Percentiles rank a stretch among this genome's conserved stretches.
phyloP scores from a whole-genome alignment of 2,329 filamentous ascomycete species.

The Fusarium concolor region DNA sequence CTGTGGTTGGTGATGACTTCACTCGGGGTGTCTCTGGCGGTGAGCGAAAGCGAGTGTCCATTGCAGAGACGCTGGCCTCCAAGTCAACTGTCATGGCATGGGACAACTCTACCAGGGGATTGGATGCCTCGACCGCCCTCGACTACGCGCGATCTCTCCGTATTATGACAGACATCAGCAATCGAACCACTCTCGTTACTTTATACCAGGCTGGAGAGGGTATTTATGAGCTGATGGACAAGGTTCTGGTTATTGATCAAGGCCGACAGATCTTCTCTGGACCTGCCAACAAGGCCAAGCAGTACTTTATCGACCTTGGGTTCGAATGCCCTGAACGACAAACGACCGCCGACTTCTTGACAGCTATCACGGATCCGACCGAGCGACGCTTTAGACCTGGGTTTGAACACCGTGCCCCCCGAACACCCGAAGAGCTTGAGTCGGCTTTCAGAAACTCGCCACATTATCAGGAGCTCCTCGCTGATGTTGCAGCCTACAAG shows the following conservation, averaged over 20 bases:
- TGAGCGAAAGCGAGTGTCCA: slow-evolving; percentile 83
- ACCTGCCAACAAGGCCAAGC: slow-evolving; percentile 67
- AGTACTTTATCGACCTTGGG: slow-evolving; percentile 75
- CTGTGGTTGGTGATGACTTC: slow-evolving; percentile 78
- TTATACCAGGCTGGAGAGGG: slow-evolving; percentile 59
- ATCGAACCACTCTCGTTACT: slow-evolving; percentile 63
- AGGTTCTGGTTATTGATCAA: slow-evolving; percentile 80
- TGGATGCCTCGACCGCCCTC: slow-evolving; percentile 82
- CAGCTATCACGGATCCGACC: slow-evolving; percentile 65
- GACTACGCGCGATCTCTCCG: slow-evolving; percentile 79
- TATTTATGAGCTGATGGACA: slow-evolving; percentile 73
- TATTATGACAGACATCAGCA: slow-evolving; percentile 80
- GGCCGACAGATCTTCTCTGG: slow-evolving; percentile 77
- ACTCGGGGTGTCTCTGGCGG: slow-evolving; percentile 82
- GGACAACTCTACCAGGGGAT: slow-evolving; percentile 84
- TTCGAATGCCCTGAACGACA: slow-evolving; percentile 75
- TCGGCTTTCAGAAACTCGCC: slow-evolving; percentile 72
- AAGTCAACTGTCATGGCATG: slow-evolving; percentile 80
- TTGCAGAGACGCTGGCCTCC: slow-evolving; percentile 80
- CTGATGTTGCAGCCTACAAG: slow-evolving; percentile 66
- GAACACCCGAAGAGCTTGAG: slow-evolving; percentile 75
- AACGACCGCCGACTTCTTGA: slow-evolving; percentile 64
- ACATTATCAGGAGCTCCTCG: slow-evolving; percentile 67
- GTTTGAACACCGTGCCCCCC: slow-evolving; percentile 72
- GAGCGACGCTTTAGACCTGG: slow-evolving; percentile 76